These are phyloP conservation scores for Eucalyptus curtisii DNA, from an alignment of 345 rosid species.

Conservation along the genomic window DNA sequence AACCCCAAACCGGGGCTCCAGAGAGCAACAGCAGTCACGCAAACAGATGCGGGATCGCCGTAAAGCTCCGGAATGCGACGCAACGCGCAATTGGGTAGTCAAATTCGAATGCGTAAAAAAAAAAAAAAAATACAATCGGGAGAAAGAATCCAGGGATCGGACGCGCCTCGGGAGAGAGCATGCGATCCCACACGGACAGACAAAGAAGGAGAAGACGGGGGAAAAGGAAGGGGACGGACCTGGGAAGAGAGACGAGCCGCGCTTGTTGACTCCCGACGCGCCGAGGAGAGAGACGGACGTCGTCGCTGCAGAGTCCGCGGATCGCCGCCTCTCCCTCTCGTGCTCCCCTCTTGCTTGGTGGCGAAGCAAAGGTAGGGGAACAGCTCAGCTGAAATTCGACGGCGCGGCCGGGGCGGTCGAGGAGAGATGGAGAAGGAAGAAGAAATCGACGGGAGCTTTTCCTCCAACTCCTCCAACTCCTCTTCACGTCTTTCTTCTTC, in stretches of 20 bases:
- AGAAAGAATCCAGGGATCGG: not conserved
- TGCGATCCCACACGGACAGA: not conserved
- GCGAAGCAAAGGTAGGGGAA: not conserved
- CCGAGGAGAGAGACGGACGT: not conserved
- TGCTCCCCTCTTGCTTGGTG: not conserved
- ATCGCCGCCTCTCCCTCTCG: not conserved
- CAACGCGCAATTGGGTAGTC: not conserved
- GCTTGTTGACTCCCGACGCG: not conserved
- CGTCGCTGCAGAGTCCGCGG: not conserved
- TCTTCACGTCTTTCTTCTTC: not conserved
- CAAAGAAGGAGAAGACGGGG: not conserved
- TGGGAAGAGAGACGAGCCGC: no score
- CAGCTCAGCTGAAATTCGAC: not conserved
- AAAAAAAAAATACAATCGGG: not conserved
- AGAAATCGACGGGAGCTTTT: not conserved
- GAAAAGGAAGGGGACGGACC: not conserved
- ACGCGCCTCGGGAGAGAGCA: not conserved
- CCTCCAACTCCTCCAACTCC: not conserved
- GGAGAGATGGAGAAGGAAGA: not conserved
- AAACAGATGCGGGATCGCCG: not conserved
- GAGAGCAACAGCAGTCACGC: not conserved
- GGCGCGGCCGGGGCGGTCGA: not conserved
- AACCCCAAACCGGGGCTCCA: not conserved
- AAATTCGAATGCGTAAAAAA: not conserved
- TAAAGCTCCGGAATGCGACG: not conserved